phyloP scores from a whole-genome alignment of 768 basidiomycete species.

The Termitomyces sp. region DNA sequence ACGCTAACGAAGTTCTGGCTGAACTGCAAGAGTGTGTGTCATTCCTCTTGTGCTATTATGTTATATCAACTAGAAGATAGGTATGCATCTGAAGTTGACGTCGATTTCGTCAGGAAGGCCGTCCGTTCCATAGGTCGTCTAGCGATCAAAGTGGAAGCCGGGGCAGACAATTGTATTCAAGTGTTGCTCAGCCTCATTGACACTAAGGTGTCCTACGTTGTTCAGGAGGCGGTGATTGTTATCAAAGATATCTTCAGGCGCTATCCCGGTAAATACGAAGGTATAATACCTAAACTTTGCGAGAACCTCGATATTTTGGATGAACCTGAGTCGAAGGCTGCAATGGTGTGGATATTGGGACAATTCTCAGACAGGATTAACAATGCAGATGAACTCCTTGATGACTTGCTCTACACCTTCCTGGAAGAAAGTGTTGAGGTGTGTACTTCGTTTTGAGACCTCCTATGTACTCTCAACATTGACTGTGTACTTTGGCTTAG shows the following conservation, averaged over 20 bases:
- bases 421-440: conserved; percentile 94
- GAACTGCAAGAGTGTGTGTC: conserved; percentile 85
- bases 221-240: conserved; percentile 96
- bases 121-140: conserved; percentile 95
- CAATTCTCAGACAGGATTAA: conserved; percentile 95
- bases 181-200: conserved; percentile 82
- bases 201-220: conserved; percentile 92
- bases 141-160: conserved; percentile 93
- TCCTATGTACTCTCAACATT: background rate
- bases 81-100: conserved; percentile 96
- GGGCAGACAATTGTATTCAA: conserved; percentile 87
- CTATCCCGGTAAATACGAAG: conserved; percentile 96
- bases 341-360: conserved; percentile 97
- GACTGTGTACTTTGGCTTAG: conserved; percentile 30
- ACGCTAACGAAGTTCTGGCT: conserved; percentile 86
- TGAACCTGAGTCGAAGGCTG: conserved; percentile 94
- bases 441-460: conserved; percentile 15
- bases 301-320: conserved; percentile 89
- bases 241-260: conserved; percentile 97
- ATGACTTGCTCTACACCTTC: conserved; percentile 86
- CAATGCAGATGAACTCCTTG: conserved; percentile 92
- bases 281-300: conserved; percentile 90
- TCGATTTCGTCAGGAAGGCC: conserved; percentile 97
- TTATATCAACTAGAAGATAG: conserved; percentile 29
- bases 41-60: background rate